These are phyloP conservation scores for Fusarium domesticum DNA, from an alignment of 2,329 filamentous ascomycete species.

Conservation along the genomic window DNA sequence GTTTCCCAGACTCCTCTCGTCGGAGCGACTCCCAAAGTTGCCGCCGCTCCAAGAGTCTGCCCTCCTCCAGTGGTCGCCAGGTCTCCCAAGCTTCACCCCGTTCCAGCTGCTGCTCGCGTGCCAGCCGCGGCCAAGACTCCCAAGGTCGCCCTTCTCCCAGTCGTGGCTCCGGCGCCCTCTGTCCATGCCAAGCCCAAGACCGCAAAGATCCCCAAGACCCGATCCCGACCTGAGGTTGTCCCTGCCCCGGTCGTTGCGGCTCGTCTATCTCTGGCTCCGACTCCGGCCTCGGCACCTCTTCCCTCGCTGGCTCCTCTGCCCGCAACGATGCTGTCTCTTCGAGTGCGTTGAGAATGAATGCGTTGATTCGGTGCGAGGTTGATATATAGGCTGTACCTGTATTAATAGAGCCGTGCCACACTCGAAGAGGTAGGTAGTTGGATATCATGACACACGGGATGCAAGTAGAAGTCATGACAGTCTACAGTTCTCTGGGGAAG, in stretches of 20 bases:
- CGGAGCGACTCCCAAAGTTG: not conserved
- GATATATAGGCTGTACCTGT: no score
- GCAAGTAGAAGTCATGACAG: no score
- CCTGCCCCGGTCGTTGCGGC: conserved; percentile 4
- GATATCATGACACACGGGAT: no score
- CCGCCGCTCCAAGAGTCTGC: conserved; percentile 6
- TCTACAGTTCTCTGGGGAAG: no score
- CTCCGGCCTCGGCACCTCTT: conserved; percentile 7
- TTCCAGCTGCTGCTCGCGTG: not conserved
- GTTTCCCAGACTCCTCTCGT: conserved; percentile 3
- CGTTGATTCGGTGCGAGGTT: no score
- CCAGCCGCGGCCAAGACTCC: conserved; percentile 3
- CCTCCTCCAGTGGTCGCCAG: conserved; percentile 1
- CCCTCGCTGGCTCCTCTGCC: conserved; percentile 12
- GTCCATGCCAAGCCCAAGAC: not conserved
- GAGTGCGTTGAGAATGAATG: no score
- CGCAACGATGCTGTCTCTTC: no score
- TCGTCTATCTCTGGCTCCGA: conserved; percentile 4
- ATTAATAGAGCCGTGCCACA: no score
- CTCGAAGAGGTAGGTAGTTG: no score
- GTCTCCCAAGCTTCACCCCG: conserved; percentile 1
- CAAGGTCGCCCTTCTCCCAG: not conserved
- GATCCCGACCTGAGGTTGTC: conserved; percentile 2
- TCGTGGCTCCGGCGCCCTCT: not conserved
- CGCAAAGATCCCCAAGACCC: conserved; percentile 1